phyloP scores from a whole-genome alignment of 805 yeast species.

The Candida pseudofarinosa region DNA sequence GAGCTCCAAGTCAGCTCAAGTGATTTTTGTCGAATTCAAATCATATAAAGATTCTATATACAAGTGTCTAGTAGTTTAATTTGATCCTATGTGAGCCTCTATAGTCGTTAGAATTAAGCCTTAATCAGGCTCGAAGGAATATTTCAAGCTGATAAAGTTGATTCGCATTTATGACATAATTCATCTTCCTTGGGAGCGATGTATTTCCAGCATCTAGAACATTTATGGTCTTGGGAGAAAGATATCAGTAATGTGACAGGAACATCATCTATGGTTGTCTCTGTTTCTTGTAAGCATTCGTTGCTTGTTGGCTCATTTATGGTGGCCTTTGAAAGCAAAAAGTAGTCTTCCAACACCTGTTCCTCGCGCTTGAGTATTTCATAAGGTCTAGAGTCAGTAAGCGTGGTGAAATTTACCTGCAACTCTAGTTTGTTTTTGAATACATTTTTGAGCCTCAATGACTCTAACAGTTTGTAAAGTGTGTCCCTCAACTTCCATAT shows the following conservation, averaged over 20 bases:
- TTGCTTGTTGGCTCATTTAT: slow-evolving; percentile 17
- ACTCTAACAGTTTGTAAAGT: slow-evolving; percentile 51
- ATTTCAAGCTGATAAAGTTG: background rate
- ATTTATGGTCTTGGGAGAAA: slow-evolving; percentile 51
- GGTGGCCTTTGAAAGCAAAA: slow-evolving; percentile 61
- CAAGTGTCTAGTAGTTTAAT: too few relatives aligned
- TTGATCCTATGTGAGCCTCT: too few relatives aligned
- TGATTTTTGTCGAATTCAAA: too few relatives aligned
- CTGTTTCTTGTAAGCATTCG: slow-evolving; percentile 3
- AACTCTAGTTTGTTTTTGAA: slow-evolving; percentile 61
- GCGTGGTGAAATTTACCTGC: slow-evolving; percentile 33
- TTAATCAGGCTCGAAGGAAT: too few relatives aligned
- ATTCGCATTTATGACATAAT: slow-evolving; percentile 65
- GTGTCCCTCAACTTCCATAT: slow-evolving; percentile 47
- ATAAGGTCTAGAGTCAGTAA: slow-evolving; percentile 8
- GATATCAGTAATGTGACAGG: slow-evolving; percentile 34
- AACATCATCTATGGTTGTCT: slow-evolving; percentile 15
- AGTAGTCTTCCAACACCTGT: slow-evolving; percentile 36
- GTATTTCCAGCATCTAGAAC: slow-evolving; percentile 95
- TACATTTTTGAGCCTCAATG: slow-evolving; percentile 49
- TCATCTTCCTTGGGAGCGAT: slow-evolving; percentile 47
- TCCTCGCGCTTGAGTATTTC: slow-evolving; percentile 18
- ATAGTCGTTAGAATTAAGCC: too few relatives aligned
- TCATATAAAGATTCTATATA: too few relatives aligned
- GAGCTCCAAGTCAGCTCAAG: too few relatives aligned